Evolutionary conservation across 257 asterid species (phyloP), one percentile per base, ranked within the genome.

Genomic region (Plantago elongata): DNA sequence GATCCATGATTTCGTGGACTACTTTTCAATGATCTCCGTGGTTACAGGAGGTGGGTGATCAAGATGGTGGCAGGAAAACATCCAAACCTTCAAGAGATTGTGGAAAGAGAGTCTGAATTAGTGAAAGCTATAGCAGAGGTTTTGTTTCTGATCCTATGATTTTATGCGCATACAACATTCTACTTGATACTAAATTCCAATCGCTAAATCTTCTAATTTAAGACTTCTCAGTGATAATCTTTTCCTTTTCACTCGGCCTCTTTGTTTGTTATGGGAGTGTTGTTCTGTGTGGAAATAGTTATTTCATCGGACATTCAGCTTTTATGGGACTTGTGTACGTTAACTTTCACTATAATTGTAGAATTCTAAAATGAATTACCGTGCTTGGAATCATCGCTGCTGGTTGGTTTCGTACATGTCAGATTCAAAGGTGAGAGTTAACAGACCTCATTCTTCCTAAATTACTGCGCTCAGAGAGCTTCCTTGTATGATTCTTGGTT

Each of bases 361-460:
- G 96, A 84, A 73, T 45, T 89, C 89, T 48, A 93, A 93, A 75
- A 93, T 93, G 99, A 93, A 93, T 47, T 89, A 89, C 69, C 99
- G 94, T 65, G 99, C 96, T 74, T 89, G 99, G 99, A 85, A 79
- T 79, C 94, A 93, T 75, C 89, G 89, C 44, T 87, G 88, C 82
- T 93, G 99, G 99, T 74, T 89, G 74, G 96, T 83, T 76, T 72
- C 94, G 68, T 86, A 84, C 88, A 87, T 89, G 97, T 69, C 85
- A 42, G 69, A n/a, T 27, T 75, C 79, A 55, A 95, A 83, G 94
- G 94, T 90, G 51, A 72, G 88, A 54, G 42, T 54, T 14, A 54
- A 22, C 2, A 22, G 27, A 22, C 27, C 27, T 22, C 27, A 22
- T 22, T 22, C 1, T 22, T 22, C 27, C 27, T 22, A 2, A 22